These are phyloP conservation scores for Voacanga thouarsii DNA, from an alignment of 257 asterid species.

Conservation along the genomic window DNA sequence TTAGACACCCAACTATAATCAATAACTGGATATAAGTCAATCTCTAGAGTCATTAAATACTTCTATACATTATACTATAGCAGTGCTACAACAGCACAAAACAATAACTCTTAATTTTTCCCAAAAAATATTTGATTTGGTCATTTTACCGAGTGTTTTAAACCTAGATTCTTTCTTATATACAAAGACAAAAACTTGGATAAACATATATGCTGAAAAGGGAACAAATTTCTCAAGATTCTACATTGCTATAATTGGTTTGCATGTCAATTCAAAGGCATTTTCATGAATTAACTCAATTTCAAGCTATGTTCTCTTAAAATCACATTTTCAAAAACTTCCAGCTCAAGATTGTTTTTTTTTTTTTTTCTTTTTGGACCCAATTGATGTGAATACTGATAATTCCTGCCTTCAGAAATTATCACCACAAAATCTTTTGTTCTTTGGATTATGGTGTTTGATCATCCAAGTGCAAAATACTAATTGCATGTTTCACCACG, in stretches of 20 bases:
- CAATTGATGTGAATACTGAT: neutral
- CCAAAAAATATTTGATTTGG: too few species aligned
- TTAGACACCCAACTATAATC: too few species aligned
- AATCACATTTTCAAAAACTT: neutral
- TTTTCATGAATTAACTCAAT: neutral
- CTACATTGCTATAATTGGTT: neutral
- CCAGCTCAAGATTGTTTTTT: neutral
- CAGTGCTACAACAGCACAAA: too few species aligned
- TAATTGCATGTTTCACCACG: conserved; percentile 4
- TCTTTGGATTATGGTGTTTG: neutral
- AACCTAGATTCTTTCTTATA: neutral
- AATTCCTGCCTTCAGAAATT: neutral
- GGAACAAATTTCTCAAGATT: too few species aligned
- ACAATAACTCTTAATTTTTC: too few species aligned
- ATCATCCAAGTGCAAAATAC: neutral
- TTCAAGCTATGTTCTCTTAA: neutral
- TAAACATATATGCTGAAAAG: neutral
- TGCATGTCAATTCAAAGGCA: neutral
- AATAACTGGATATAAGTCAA: too few species aligned
- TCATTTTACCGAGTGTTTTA: neutral
- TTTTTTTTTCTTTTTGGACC: neutral
- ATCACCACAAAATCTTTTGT: neutral
- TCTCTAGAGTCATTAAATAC: too few species aligned
- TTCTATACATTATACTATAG: too few species aligned
- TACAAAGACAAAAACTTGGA: neutral